Evolutionary conservation across 2,329 filamentous ascomycete species (phyloP), one percentile per base, ranked within the genome.

Genomic region (Aureobasidium sp.): DNA sequence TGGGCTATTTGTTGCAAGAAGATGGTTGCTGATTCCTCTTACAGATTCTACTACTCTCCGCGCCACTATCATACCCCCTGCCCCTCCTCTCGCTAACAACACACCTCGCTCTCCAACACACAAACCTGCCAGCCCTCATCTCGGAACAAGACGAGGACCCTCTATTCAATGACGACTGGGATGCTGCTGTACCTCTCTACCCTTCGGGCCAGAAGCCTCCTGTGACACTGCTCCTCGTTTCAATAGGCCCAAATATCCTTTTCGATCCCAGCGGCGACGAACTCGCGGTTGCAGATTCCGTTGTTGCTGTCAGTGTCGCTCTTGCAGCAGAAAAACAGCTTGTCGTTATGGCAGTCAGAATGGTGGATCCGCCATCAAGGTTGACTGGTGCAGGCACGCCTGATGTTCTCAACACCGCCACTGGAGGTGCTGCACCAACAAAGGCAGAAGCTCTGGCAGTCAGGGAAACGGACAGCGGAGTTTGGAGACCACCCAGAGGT

Each of bases 161-260:
- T 13, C 87, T 97, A 72, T 99, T 99, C 76, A 89, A 97, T 77
- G 94, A 99, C 76, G 94, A 99, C 78, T 99, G 94, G 94, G 90
- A 89, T 66, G 89, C 88, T 17, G 87, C 92, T 0, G 82, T 85
- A 20, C 87, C 86, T 63, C 79, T 99, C 34, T 99, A 95, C 77
- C 48, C 63, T 27, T 24, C 43, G 2, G 57, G 64, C 46, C 65
- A 79, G 36, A 84, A 87, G 53, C 94, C 94, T 5, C 92, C 94
- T 0, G 84, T 99, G 62, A 97, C 93, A 3, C 82, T 99, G 24
- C 87, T 99, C 12, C 91, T 97, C 62, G 88, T 96, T 74, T 85
- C 89, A 3, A 87, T 96, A 0, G 90, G 88, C 63, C 82, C 88
- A 63, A 97, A 94, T 73, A 87, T 96, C 75, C 88, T 99, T 66